Base-by-base conservation (phyloP, 2,329 filamentous ascomycete species). In the Talaromyces funiculosus region DNA sequence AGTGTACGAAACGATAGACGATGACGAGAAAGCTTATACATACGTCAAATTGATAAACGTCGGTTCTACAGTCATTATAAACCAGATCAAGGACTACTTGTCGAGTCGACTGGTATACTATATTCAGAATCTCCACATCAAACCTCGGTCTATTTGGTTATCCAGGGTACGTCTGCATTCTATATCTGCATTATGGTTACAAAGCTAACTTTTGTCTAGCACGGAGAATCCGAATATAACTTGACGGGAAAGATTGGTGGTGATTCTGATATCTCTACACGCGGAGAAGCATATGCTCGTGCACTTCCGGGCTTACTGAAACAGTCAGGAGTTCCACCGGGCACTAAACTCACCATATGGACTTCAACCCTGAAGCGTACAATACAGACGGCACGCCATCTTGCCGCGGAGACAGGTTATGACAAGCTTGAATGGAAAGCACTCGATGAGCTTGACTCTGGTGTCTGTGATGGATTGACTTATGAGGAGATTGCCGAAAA, bases 361-460 rank as follows among this genome's bases (percentile, higher is more conserved):
- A 90, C 87, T 1, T 90, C 87, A 1, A 90, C 88, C 0, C 77
- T 90, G 38, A 86, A 85, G 73, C 89, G 94, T 62, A 99, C 94
- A 14, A 97, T 96, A 67, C 89, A 94, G 65, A 97, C 93, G 0
- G 89, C 93, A 14, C 87, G 90, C 55, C 90, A 90, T 77, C 84
- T 99, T 1, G 87, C 90, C 2, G 77, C 81, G 12, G 82, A 90
- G 60, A 78, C 77, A 7, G 73, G 75, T 62, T 97, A 93, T 75
- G 93, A 97, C 73, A 95, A 97, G 75, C 83, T 99, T 14, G 92
- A 97, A 76, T 99, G 94, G 94, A 99, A 99, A 79, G 94, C 94
- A 0, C 84, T 99, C 2, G 94, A 99, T 71, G 94, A 99, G 78
- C 87, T 99, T 38, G 94, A 99, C 74, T 92, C 91, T 1, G 94